Conservation (phyloP, 768 basidiomycete species). For the Rhodotorula kratochvilovae region DNA sequence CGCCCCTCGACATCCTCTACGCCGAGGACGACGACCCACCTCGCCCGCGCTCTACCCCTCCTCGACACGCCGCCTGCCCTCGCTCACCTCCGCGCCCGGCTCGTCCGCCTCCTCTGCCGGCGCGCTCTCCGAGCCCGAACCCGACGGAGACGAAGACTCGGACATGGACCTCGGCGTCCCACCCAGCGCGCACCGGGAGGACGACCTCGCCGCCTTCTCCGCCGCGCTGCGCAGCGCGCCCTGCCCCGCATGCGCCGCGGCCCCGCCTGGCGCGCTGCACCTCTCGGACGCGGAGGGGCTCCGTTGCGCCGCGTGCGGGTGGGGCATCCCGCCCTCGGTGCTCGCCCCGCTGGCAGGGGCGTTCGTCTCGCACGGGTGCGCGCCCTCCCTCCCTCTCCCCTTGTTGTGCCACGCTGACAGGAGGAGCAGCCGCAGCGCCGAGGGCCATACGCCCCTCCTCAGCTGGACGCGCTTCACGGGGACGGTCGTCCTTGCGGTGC, state of each 20-base stretch:
- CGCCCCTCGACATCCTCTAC: conserved; percentile 16
- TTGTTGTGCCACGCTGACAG: background rate
- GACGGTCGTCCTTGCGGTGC: conserved; percentile 21
- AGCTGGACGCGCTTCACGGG: conserved; percentile 20
- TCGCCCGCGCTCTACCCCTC: background rate
- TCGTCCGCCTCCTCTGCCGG: background rate
- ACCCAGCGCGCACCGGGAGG: background rate
- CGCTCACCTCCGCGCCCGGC: background rate
- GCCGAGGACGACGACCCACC: conserved; percentile 2
- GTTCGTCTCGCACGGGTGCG: conserved; percentile 15
- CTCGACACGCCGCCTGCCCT: background rate
- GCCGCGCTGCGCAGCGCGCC: background rate
- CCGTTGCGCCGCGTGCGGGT: conserved; percentile 1
- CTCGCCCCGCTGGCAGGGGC: conserved; percentile 1
- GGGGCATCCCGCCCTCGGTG: conserved; percentile 1
- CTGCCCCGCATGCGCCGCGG: background rate
- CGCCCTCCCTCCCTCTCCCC: background rate
- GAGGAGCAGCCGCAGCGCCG: too few species aligned
- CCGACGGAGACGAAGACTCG: background rate
- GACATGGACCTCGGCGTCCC: background rate
- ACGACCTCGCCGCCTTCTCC: background rate
- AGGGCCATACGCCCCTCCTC: conserved; percentile 12
- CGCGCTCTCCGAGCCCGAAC: background rate
- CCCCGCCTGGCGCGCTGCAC: too few species aligned
- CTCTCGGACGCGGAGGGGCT: too few species aligned